A percentile compares a stretch with the other conserved stretches of the same genome.
phyloP scores from a whole-genome alignment of 495 filamentous ascomycete species.

The Amniculicola lignicola region DNA sequence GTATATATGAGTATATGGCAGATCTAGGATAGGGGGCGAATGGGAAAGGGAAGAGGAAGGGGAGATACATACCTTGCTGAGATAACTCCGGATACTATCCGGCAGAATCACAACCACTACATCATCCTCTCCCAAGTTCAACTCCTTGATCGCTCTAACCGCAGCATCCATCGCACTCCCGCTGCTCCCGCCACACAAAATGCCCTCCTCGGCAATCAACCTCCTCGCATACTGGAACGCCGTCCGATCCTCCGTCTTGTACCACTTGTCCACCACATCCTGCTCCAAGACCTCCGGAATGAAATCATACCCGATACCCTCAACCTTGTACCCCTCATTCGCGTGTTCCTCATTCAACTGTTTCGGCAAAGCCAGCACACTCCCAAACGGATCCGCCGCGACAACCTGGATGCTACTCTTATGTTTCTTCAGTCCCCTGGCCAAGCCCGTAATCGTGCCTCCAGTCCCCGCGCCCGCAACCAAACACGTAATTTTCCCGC shows the following conservation, averaged over 20 bases:
- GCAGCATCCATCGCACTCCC: slow-evolving; percentile 89
- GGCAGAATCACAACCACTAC: slow-evolving; percentile 87
- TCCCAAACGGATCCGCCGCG: slow-evolving; percentile 87
- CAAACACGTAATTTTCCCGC: slow-evolving; percentile 77
- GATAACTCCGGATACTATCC: slow-evolving; percentile 93
- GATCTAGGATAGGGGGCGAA: no score
- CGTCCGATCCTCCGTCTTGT: slow-evolving; percentile 92
- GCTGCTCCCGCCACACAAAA: slow-evolving; percentile 91
- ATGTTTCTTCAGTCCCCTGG: slow-evolving; percentile 82
- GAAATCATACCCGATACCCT: slow-evolving; percentile 98
- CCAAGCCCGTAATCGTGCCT: slow-evolving; percentile 89
- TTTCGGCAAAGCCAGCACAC: slow-evolving; percentile 77
- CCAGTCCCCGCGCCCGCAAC: slow-evolving; percentile 94
- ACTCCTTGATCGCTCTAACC: slow-evolving; percentile 72
- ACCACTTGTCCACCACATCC: slow-evolving; percentile 83
- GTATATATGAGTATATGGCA: slow-evolving; percentile 20
- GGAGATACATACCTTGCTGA: slow-evolving; percentile 67
- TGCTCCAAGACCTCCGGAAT: slow-evolving; percentile 90
- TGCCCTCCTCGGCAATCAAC: slow-evolving; percentile 89
- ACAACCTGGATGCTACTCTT: slow-evolving; percentile 78
- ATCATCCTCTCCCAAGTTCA: slow-evolving; percentile 69
- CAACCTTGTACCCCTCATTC: slow-evolving; percentile 91
- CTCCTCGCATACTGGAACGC: slow-evolving; percentile 85
- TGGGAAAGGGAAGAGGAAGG: not conserved
- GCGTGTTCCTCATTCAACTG: slow-evolving; percentile 70